Evolutionary conservation across 2,329 filamentous ascomycete species (phyloP).

Genomic region (Cordyceps javanica): DNA sequence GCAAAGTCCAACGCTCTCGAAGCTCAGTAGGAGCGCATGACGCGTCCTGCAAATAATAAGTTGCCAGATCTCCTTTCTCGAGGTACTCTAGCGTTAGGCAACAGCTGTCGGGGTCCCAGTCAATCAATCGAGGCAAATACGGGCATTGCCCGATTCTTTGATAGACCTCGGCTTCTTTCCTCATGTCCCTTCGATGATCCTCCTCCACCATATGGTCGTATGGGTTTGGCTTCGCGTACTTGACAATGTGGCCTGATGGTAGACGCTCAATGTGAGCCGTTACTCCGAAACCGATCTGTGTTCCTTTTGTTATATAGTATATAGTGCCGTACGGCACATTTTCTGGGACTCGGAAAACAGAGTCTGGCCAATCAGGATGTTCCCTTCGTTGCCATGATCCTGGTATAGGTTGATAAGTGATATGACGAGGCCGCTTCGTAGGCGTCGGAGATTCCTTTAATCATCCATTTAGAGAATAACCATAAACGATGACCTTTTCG

Average conservation of each 20-base stretch:
- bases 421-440: not conserved
- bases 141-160: conserved; percentile 17
- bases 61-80: conserved; percentile 20
- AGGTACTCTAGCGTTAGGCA: conserved; percentile 23
- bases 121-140: conserved; percentile 18
- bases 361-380: conserved; percentile 18
- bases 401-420: conserved; percentile 16
- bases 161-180: conserved; percentile 21
- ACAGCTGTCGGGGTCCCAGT: conserved; percentile 19
- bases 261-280: conserved; percentile 19
- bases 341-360: conserved; percentile 17
- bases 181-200: conserved; percentile 15
- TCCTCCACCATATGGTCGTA: not conserved
- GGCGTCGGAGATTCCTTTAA: not conserved
- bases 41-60: conserved; percentile 16
- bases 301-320: conserved; percentile 19
- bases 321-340: conserved; percentile 15
- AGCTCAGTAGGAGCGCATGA: conserved; percentile 13
- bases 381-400: conserved; percentile 18
- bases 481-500: too few species aligned
- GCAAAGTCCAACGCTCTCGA: conserved; percentile 24
- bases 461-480: not conserved
- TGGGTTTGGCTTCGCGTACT: conserved; percentile 19
- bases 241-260: conserved; percentile 19
- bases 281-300: conserved; percentile 13